Conservation (phyloP, 345 rosid genomes). For the Citrus sinensis region DVS_A1.0 CM039162.1:5423501-5424000, state of each 20-base stretch:
- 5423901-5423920: background rate
- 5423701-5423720: background rate
- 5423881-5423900: background rate
- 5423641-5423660: background rate
- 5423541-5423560: background rate
- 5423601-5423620: background rate
- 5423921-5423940: background rate
- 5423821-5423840: background rate
- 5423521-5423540: background rate
- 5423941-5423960: background rate
- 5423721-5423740: background rate
- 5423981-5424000: background rate
- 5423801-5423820: background rate
- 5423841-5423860: background rate
- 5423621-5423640: background rate
- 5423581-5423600: background rate
- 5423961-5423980: background rate
- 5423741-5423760: background rate
- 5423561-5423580: background rate
- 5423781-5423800: background rate
- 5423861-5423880: background rate
- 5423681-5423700: slow-evolving; percentile 7
- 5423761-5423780: background rate
- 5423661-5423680: background rate
- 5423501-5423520: background rate